These are phyloP conservation scores for Leccinum ponderosum DNA, from an alignment of 1,284 basidiomycete species.

Conservation along the genomic window DNA sequence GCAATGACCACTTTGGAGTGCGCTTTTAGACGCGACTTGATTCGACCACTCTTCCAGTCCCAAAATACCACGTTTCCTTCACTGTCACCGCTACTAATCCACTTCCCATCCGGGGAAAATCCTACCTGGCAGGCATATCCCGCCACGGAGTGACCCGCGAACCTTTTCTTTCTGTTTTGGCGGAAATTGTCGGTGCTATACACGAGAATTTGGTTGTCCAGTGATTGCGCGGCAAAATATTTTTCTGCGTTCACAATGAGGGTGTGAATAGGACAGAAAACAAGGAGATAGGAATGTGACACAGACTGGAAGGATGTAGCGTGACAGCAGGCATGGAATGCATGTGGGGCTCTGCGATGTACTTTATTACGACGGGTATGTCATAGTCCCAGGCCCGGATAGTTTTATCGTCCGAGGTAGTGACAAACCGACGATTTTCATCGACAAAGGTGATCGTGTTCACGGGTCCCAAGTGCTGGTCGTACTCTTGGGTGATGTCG, in stretches of 20 bases:
- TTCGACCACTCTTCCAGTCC: slow-evolving; percentile 99
- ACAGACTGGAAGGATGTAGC: slow-evolving; percentile 41
- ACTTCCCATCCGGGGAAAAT: too few relatives aligned
- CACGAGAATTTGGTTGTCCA: too few relatives aligned
- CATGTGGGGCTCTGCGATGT: slow-evolving; percentile 99
- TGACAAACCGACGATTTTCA: slow-evolving; percentile 95
- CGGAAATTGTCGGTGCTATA: too few relatives aligned
- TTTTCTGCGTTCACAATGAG: slow-evolving; percentile 26
- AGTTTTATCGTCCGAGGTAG: slow-evolving; percentile 99
- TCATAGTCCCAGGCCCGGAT: slow-evolving; percentile 99
- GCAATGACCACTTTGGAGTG: slow-evolving; percentile 96
- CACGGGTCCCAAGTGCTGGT: slow-evolving; percentile 97
- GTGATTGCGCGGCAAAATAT: too few relatives aligned
- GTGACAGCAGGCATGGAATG: slow-evolving; percentile 99
- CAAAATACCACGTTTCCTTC: slow-evolving; percentile 97
- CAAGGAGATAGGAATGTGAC: too few relatives aligned
- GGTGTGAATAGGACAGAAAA: too few relatives aligned
- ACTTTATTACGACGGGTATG: slow-evolving; percentile 99
- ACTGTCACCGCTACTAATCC: slow-evolving; percentile 76
- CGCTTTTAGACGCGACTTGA: slow-evolving; percentile 86
- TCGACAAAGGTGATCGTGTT: slow-evolving; percentile 99
- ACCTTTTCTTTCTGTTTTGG: too few relatives aligned
- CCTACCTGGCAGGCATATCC: too few relatives aligned
- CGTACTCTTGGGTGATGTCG: slow-evolving; percentile 97
- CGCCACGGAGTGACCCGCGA: too few relatives aligned